Evolutionary conservation across 2,329 filamentous ascomycete species (phyloP).

Genomic region (Shiraia sp.): DNA sequence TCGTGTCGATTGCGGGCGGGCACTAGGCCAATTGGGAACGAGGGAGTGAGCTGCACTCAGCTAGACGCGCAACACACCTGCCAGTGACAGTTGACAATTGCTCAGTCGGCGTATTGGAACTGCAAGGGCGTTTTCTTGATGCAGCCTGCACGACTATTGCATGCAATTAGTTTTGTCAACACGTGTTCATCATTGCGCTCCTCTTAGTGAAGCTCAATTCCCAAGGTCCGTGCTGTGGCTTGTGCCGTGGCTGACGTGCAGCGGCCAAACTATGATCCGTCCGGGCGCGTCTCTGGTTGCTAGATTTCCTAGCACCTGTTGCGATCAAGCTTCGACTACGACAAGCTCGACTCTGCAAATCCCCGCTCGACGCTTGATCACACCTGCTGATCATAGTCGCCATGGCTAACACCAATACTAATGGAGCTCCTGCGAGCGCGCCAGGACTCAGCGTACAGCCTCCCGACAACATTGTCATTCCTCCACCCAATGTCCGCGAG

Average conservation of each 20-base stretch:
- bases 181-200: conserved; percentile 10
- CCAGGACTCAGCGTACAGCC: conserved; percentile 59
- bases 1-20: conserved; percentile 16
- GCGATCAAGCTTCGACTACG: too few relatives aligned
- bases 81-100: too few relatives aligned
- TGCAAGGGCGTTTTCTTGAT: too few relatives aligned
- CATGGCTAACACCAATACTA: conserved; percentile 38
- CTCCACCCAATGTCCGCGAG: conserved; percentile 79
- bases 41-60: conserved; percentile 15
- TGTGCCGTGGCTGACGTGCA: neutral
- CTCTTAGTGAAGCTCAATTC: conserved; percentile 7
- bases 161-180: conserved; percentile 1
- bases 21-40: conserved; percentile 26
- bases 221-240: conserved; percentile 10
- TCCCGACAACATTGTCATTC: conserved; percentile 81
- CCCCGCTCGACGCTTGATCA: conserved; percentile 2
- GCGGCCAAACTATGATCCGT: conserved; percentile 6
- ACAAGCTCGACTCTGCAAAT: conserved; percentile 5
- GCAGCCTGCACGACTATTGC: neutral
- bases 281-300: neutral
- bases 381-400: neutral
- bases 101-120: too few relatives aligned
- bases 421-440: conserved; percentile 14
- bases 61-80: too few relatives aligned
- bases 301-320: conserved; percentile 9